Base-by-base conservation (phyloP, 1,284 basidiomycete genomes). In the Malassezia restricta region DNA sequence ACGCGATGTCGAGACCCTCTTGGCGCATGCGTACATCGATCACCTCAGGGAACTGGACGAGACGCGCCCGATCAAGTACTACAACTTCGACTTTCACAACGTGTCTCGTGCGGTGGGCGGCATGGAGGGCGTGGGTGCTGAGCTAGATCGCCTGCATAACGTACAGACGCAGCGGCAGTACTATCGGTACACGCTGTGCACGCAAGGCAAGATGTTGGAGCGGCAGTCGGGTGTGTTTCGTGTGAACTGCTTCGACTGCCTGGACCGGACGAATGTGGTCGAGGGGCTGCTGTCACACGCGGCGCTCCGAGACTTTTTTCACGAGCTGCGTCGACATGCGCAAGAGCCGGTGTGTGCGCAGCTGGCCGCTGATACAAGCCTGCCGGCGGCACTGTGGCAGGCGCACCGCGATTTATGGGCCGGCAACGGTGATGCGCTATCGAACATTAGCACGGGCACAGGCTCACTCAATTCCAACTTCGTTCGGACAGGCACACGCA, bases 231-330 rank as follows among this genome's bases (percentile, higher is more conserved):
- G 94, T 5, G 81, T 89, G 8, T 95, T 98, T 74, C 79, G 94
- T 47, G 86, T 84, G 11, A 99, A 99, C 69, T 99, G 92, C 72
- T 77, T 98, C 43, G 92, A 96, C 73, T 95, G 90, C 73, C 77
- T 96, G 57, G 92, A 96, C 70, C 83, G 94, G 35, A 99, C 94
- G n/a, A 99, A 99, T 72, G 94, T 94, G 61, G 82, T 95, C 1
- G 86, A 96, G 75, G 91, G 95, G 30, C 57, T 66, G 49, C 54
- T 72, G 15, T 70, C 68, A 41, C 66, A 68, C 9, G 56, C 59
- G 11, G 54, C 58, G 47, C 61, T 72, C 12, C 47, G 39, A 9
- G 48, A 54, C 33, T 54, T 43, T 43, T 44, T 39, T 15, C 28
- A 17, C 8, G 5, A 15, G 27, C 29, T 41, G 14, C 6, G 17